Evolutionary conservation across 108 stramenopile genomes (phyloP).

Genomic region (Pseudonitzschia multiseries): DNA sequence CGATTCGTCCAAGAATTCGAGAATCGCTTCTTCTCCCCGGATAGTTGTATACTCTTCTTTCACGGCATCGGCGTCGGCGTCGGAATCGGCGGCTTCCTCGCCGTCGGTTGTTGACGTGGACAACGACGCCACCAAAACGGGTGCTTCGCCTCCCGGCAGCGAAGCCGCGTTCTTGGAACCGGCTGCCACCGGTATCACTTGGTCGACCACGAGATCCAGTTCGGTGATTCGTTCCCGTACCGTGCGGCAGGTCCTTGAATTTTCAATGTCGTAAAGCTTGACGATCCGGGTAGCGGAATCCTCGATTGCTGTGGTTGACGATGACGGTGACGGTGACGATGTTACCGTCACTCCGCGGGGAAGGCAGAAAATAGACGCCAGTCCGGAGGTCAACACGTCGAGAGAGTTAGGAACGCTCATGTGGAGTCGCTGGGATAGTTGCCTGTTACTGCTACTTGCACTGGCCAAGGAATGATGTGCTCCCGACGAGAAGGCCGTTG

Average conservation of each 20-base stretch:
- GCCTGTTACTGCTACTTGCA: not conserved
- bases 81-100: too few species aligned
- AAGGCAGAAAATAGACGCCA: conserved; percentile 48
- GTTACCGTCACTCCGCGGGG: conserved; percentile 32
- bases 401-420: conserved; percentile 51
- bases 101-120: conserved; percentile 29
- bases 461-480: not conserved
- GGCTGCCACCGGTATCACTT: conserved; percentile 45
- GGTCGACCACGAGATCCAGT: conserved; percentile 72
- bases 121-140: conserved; percentile 34
- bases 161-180: conserved; percentile 9
- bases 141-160: conserved; percentile 39
- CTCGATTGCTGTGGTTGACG: conserved; percentile 13
- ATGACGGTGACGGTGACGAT: too few species aligned
- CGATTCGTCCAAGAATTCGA: conserved; percentile 50
- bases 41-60: conserved; percentile 23
- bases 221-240: conserved; percentile 86
- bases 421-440: not conserved
- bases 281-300: conserved; percentile 16
- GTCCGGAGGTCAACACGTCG: conserved; percentile 72
- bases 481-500: not conserved
- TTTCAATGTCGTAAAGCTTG: conserved; percentile 62
- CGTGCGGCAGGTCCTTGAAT: conserved; percentile 46
- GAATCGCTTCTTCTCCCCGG: conserved; percentile 52
- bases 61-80: conserved; percentile 1